Evolutionary conservation across 768 basidiomycete species (phyloP), one percentile per base, ranked within the genome.

Genomic region (Psilocybe subaeruginosa): DNA sequence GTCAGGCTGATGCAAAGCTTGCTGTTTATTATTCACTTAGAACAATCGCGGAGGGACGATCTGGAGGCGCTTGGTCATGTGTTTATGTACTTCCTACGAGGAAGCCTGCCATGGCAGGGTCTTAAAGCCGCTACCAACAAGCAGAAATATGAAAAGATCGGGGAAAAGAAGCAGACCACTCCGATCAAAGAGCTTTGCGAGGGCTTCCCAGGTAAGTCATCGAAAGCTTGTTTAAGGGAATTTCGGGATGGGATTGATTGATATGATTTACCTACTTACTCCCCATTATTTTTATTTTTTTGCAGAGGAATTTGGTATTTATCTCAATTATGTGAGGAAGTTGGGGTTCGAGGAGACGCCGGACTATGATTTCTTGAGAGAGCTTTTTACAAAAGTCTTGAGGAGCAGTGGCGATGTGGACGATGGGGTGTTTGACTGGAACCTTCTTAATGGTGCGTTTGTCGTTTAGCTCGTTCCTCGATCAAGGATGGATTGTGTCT

Each of bases 141-240:
- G 81, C 97, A 99, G 76, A 94, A 99, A 82, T 99, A 99, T 79
- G 97, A 99, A 83, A 99, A 99, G 84, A 99, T 99, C 74, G 97
- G 97, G 64, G 97, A 99, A 82, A 99, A 99, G 90, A 99, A 95
- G 84, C 97, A 99, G 80, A 92, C 92, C 12, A 99, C 97, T 30
- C 91, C 92, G 6, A 98, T 99, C 75, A 97, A 94, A 78, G 97
- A 99, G 72, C 83, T 99, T 27, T 94, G 91, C 70, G 97, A 99
- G 68, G 93, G 94, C 59, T 95, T 90, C 80, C 97, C 97, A 52
- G 95, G 94, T 94, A 67, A 23, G 23, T 0, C 23, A 23, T 23
- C 23, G 23, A 23, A 23, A 23, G 23, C 23, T 23, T 23, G 23
- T 23, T 23, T 23, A 23, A 23, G 23, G 23, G 23, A 23, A 23